These are phyloP conservation scores for Lodderomyces margitis DNA, from an alignment of 1,139 yeast genomes.

Conservation along the genomic window DNA sequence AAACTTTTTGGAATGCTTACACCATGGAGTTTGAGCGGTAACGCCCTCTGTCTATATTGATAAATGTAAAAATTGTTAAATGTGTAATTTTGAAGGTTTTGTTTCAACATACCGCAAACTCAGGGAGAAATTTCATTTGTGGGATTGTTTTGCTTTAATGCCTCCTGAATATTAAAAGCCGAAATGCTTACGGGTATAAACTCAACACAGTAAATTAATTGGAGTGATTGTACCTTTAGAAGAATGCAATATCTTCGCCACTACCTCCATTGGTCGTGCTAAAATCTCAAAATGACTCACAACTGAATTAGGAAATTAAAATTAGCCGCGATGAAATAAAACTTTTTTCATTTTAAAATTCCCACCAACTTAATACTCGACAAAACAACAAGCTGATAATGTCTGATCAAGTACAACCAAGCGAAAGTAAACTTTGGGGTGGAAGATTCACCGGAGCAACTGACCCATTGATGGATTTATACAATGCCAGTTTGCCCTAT, in stretches of 20 bases:
- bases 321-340: constrained; percentile 37
- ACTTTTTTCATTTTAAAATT: neutral
- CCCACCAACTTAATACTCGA: neutral
- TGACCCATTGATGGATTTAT: constrained; percentile 95
- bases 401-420: constrained; percentile 36
- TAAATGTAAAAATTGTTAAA: too few species aligned
- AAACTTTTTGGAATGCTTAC: too few species aligned
- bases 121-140: too few species aligned
- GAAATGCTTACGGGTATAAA: too few species aligned
- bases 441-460: constrained; percentile 97
- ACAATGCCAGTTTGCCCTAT: constrained; percentile 94
- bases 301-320: constrained; percentile 2
- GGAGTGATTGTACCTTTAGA: too few species aligned
- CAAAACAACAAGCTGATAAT: constrained; percentile 10
- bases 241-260: too few species aligned
- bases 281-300: constrained; percentile 3
- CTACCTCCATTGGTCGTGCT: neutral
- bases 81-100: too few species aligned
- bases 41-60: too few species aligned
- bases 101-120: too few species aligned
- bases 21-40: too few species aligned
- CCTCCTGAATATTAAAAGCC: too few species aligned
- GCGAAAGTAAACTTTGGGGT: constrained; percentile 85
- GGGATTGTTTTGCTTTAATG: neutral
- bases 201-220: too few species aligned